These are phyloP conservation scores for Funneliformis mosseae DNA, from an alignment of 192 early-diverging fungal species.

Conservation along the genomic window DNA sequence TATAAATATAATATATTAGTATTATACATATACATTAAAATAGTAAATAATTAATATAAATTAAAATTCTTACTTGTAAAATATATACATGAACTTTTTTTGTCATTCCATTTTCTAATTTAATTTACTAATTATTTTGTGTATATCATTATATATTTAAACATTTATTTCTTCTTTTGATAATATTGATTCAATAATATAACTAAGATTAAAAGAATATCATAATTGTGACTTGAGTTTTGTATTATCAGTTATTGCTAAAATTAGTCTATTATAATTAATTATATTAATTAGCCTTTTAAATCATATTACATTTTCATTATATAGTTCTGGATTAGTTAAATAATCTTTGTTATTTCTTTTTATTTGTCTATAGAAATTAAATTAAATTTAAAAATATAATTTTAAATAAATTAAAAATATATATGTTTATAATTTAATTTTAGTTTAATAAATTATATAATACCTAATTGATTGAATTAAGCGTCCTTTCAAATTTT, in stretches of 20 bases:
- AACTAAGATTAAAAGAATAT: constrained; percentile 76
- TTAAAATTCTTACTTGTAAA: too few relatives aligned
- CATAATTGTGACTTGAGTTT: constrained; percentile 33
- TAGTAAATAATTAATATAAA: too few relatives aligned
- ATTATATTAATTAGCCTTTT: constrained; percentile 29
- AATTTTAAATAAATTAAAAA: too few relatives aligned
- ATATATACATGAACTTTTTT: too few relatives aligned
- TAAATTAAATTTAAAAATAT: background rate
- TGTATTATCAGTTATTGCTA: constrained; percentile 37
- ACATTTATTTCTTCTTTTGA: background rate
- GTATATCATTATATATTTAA: background rate
- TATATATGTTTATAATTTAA: too few relatives aligned
- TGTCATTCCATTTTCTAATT: constrained; percentile 57
- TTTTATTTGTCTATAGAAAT: too few relatives aligned
- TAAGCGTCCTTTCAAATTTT: background rate
- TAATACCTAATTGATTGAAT: too few relatives aligned
- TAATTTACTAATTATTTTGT: background rate
- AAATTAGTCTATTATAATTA: constrained; percentile 41
- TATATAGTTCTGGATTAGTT: constrained; percentile 39
- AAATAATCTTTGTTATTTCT: constrained; percentile 21
- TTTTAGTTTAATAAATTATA: too few relatives aligned
- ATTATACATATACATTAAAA: too few relatives aligned
- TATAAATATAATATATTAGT: too few relatives aligned
- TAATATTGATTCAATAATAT: constrained; percentile 3
- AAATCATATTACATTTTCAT: constrained; percentile 39